Conservation (phyloP, 805 yeast genomes). For the Hanseniaspora valbyensis region DNA sequence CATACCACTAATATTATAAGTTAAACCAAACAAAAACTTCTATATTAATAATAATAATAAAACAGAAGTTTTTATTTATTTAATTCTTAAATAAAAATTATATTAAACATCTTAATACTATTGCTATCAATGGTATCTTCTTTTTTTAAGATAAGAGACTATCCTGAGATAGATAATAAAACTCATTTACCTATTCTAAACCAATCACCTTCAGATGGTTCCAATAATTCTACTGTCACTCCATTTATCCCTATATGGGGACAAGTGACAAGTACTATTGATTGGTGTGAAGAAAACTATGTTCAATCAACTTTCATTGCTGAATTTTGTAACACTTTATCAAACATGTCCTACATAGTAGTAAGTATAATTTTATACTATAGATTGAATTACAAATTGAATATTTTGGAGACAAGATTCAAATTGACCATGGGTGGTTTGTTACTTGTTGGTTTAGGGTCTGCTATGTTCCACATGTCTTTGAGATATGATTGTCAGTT, state of each 20-base stretch:
- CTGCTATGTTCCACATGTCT: constrained; percentile 96
- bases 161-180: constrained; percentile 2
- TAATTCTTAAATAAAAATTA: not conserved
- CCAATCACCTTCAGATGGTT: constrained; percentile 34
- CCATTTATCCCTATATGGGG: constrained; percentile 55
- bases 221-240: no score
- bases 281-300: constrained; percentile 98
- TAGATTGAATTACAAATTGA: constrained; percentile 44
- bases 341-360: constrained; percentile 51
- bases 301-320: constrained; percentile 78
- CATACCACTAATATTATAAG: no score
- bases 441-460: constrained; percentile 80
- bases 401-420: constrained; percentile 48
- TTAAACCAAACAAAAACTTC: not conserved
- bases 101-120: no score
- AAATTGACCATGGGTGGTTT: constrained; percentile 66
- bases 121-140: no score
- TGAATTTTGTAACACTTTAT: constrained; percentile 76
- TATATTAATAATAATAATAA: no score
- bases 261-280: constrained; percentile 81
- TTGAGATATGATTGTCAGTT: constrained; percentile 78
- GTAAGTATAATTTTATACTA: constrained; percentile 58
- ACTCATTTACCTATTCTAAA: constrained; percentile 30
- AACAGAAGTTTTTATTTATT: no score
- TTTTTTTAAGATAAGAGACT: constrained; percentile 5